Evolutionary conservation across 371 early-diverging fungal genomes (phyloP).

Genomic region (Mucor racemosus): DNA sequence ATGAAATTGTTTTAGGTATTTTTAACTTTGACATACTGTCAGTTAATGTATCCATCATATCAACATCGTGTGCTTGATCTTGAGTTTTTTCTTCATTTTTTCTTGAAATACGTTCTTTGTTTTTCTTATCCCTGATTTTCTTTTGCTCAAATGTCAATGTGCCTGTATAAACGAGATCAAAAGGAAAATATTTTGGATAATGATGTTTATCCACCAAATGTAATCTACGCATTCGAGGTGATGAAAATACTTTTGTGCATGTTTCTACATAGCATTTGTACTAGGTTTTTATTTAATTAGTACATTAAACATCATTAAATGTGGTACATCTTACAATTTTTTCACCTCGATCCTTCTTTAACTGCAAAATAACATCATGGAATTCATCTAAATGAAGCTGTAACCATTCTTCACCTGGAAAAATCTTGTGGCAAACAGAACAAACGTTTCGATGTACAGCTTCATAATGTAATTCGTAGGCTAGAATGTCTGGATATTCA

Average conservation of each 20-base stretch:
- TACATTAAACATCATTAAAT: background rate
- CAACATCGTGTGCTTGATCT: background rate
- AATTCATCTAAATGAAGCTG: constrained; percentile 61
- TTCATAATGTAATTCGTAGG: constrained; percentile 66
- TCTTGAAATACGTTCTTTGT: background rate
- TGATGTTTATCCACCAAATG: constrained; percentile 74
- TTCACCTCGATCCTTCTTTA: constrained; percentile 62
- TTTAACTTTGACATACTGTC: constrained; percentile 30
- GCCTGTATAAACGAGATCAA: constrained; percentile 64
- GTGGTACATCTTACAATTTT: constrained; percentile 52
- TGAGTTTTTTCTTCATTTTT: background rate
- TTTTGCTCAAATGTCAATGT: constrained; percentile 46
- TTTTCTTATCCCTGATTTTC: constrained; percentile 11
- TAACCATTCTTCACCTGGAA: constrained; percentile 59
- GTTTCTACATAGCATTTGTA: constrained; percentile 75
- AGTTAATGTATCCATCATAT: constrained; percentile 32
- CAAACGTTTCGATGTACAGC: constrained; percentile 60
- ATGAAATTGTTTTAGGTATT: constrained; percentile 43
- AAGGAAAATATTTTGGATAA: constrained; percentile 70
- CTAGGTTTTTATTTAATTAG: constrained; percentile 32
- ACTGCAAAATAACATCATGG: constrained; percentile 54
- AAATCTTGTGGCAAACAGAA: constrained; percentile 50
- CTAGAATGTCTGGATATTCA: constrained; percentile 32
- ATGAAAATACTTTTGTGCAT: constrained; percentile 56
- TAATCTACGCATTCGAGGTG: constrained; percentile 56